Evolutionary conservation across 106 monocot species (phyloP).

Genomic region (Alisma plantagoaquatica): DNA sequence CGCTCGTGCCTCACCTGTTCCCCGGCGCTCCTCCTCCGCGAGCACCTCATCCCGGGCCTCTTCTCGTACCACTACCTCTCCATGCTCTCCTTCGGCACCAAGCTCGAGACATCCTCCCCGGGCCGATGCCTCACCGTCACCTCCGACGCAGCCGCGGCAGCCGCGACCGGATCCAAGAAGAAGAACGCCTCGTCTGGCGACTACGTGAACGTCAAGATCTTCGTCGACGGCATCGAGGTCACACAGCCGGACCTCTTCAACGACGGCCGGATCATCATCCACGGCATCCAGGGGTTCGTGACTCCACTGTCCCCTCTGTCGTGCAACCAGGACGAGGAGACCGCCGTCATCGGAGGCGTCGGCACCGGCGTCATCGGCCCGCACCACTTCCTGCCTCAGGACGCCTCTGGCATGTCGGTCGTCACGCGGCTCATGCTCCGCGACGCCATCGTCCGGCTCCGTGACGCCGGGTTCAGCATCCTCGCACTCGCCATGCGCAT

Average conservation of each 20-base stretch:
- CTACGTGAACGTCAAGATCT: slow-evolving; percentile 22
- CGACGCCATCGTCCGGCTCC: slow-evolving; percentile 54
- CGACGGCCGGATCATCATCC: slow-evolving; percentile 59
- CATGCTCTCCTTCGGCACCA: slow-evolving; percentile 32
- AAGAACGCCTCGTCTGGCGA: not conserved
- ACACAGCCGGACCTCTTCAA: slow-evolving; percentile 63
- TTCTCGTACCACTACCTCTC: slow-evolving; percentile 26
- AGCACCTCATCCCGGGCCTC: slow-evolving; percentile 9
- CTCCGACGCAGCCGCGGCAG: slow-evolving; percentile 7
- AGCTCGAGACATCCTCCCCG: slow-evolving; percentile 43
- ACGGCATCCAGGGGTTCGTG: slow-evolving; percentile 62
- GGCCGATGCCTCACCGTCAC: slow-evolving; percentile 51
- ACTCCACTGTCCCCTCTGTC: slow-evolving; percentile 47
- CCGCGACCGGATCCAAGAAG: too few relatives aligned
- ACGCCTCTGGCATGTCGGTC: slow-evolving; percentile 9
- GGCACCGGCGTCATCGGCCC: not conserved
- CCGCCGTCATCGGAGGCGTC: not conserved
- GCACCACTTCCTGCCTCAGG: not conserved
- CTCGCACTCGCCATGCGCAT: slow-evolving; percentile 64
- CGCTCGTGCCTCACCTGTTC: slow-evolving; percentile 48
- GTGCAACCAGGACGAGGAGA: slow-evolving; percentile 15
- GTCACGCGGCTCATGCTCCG: slow-evolving; percentile 59
- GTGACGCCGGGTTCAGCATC: slow-evolving; percentile 48
- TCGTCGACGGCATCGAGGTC: slow-evolving; percentile 52
- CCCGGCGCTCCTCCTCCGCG: slow-evolving; percentile 10